Conservation (phyloP, 148 eudicot species). For the Fagopyrum esculentum region DNA sequence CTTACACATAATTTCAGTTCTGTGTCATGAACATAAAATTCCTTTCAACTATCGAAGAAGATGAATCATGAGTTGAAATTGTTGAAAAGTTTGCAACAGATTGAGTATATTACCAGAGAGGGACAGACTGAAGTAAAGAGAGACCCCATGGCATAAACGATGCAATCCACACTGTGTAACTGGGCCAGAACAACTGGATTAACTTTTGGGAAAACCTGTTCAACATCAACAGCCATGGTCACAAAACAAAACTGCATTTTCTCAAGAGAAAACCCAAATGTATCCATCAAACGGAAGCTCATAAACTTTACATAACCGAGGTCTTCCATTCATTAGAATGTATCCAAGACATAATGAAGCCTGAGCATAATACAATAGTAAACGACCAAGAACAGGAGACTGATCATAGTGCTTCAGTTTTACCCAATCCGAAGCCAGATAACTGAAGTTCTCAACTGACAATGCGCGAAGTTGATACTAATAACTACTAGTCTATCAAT, state of each 20-base stretch:
- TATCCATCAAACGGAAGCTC: not conserved
- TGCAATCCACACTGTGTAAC: slow-evolving; percentile 68
- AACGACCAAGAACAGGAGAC: not conserved
- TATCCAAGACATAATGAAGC: not conserved
- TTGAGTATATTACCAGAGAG: slow-evolving; percentile 55
- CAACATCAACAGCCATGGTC: slow-evolving; percentile 11
- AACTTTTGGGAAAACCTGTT: slow-evolving; percentile 76
- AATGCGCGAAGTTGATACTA: not conserved
- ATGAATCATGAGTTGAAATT: not conserved
- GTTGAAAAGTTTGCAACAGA: not conserved
- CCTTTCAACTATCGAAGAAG: not conserved
- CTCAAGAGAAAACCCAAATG: not conserved
- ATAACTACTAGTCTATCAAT: not conserved
- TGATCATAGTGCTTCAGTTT: not conserved
- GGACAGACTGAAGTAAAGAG: slow-evolving; percentile 96
- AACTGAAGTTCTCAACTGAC: not conserved
- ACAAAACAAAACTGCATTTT: not conserved
- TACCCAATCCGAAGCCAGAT: not conserved
- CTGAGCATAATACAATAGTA: not conserved
- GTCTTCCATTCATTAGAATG: not conserved
- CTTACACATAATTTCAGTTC: not conserved
- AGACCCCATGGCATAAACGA: slow-evolving; percentile 95
- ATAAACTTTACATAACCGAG: not conserved
- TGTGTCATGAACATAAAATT: not conserved
- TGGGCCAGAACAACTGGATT: slow-evolving; percentile 75